These are phyloP conservation scores for Mollisia scopiformis DNA, from an alignment of 2,329 filamentous ascomycete genomes.

Conservation along the genomic window DNA sequence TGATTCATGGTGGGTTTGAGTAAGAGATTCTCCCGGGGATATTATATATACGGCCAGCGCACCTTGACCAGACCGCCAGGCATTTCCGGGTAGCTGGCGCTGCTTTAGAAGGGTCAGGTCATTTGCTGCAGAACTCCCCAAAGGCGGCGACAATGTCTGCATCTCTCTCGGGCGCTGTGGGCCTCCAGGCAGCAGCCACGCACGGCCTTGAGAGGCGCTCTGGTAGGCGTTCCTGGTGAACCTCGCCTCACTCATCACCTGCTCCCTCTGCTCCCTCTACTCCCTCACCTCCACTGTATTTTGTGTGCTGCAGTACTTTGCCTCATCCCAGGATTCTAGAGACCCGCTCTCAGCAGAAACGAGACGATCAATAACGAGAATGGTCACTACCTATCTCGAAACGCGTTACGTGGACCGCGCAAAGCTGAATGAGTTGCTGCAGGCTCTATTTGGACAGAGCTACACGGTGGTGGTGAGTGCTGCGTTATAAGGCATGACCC, in stretches of 20 bases:
- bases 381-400: slow-evolving; percentile 3
- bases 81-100: not conserved
- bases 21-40: slow-evolving; percentile 1
- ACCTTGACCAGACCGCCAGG: not conserved
- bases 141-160: slow-evolving; percentile 4
- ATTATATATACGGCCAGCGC: not conserved
- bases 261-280: not conserved
- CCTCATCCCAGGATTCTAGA: not conserved
- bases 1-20: slow-evolving; percentile 1
- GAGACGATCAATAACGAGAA: not conserved
- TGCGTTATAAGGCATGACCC: not conserved
- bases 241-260: no score
- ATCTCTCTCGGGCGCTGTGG: not conserved
- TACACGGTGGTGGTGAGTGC: not conserved
- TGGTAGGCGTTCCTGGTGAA: not conserved
- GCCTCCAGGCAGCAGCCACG: not conserved
- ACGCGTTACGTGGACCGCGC: slow-evolving; percentile 3
- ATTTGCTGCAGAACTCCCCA: not conserved
- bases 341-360: not conserved
- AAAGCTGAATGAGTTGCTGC: slow-evolving; percentile 2
- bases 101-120: slow-evolving; percentile 1
- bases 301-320: not conserved
- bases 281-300: not conserved
- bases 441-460: slow-evolving; percentile 3
- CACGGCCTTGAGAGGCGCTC: not conserved